Conservation (phyloP, 768 basidiomycete genomes). For the Boletus vermiculosoides region DNA sequence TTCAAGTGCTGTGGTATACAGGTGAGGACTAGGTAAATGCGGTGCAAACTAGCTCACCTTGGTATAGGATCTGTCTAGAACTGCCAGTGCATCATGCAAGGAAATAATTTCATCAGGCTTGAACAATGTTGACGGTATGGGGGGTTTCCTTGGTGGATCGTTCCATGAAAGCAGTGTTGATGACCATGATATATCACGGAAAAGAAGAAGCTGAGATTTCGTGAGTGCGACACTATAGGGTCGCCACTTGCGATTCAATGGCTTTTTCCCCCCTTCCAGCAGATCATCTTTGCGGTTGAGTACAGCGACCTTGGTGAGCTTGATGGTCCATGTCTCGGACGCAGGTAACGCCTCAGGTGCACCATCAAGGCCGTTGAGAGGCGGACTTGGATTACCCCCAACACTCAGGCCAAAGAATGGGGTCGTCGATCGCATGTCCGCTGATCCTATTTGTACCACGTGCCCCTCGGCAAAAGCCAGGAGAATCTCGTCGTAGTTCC, state of each 20-base stretch:
- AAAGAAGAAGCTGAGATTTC: conserved; percentile 87
- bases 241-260: conserved; percentile 83
- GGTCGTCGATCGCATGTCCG: conserved; percentile 40
- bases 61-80: conserved; percentile 73
- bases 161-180: conserved; percentile 44
- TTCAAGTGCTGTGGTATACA: conserved; percentile 46
- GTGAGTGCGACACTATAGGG: conserved; percentile 83
- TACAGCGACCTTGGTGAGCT: conserved; percentile 76
- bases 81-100: conserved; percentile 73
- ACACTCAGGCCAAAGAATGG: conserved; percentile 44
- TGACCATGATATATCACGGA: conserved; percentile 68
- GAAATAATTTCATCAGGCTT: conserved; percentile 87
- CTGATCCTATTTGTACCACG: conserved; percentile 52
- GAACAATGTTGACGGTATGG: conserved; percentile 45
- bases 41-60: conserved; percentile 51
- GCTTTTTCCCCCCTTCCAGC: conserved; percentile 72
- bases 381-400: conserved; percentile 34
- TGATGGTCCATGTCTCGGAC: conserved; percentile 48
- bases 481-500: conserved; percentile 67
- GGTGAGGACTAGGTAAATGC: conserved; percentile 3
- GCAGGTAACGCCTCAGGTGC: conserved; percentile 25
- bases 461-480: conserved; percentile 59
- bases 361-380: conserved; percentile 28
- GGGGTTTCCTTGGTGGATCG: conserved; percentile 33
- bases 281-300: conserved; percentile 82